Conservation (phyloP, 495 filamentous ascomycete genomes). For the Penicillium bialowiezense region DNA sequence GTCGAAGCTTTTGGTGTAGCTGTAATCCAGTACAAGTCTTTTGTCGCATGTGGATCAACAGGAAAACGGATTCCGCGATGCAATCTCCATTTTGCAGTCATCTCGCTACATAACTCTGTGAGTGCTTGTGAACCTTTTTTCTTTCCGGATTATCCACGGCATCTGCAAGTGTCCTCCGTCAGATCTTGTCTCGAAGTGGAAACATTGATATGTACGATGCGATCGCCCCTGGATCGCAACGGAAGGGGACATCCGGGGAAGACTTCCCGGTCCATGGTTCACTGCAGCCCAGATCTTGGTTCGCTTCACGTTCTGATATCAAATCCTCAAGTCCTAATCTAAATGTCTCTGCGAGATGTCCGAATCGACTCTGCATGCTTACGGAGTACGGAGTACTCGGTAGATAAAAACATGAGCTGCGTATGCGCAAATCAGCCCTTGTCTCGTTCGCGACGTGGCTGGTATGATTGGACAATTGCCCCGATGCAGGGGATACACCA, state of each 20-base stretch:
- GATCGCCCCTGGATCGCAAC: conserved; percentile 12
- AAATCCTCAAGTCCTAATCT: neutral
- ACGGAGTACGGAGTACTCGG: neutral
- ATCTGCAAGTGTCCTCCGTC: neutral
- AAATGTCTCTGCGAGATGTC: neutral
- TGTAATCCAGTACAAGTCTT: too few species aligned
- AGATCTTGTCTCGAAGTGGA: neutral
- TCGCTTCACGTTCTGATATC: conserved; percentile 5
- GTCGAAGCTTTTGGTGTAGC: conserved; percentile 1
- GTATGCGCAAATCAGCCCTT: conserved; percentile 1
- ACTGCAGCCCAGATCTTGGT: conserved; percentile 19
- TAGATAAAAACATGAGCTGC: neutral
- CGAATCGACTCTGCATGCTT: neutral
- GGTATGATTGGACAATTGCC: neutral
- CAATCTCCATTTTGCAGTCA: neutral
- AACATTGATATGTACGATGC: neutral
- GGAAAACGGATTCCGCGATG: neutral
- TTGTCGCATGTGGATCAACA: conserved; percentile 1
- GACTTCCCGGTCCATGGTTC: conserved; percentile 24
- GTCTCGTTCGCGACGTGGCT: neutral
- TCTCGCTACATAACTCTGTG: neutral
- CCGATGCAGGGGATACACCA: conserved; percentile 9
- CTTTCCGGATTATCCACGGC: too few species aligned
- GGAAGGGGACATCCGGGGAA: conserved; percentile 24
- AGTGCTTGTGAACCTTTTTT: too few species aligned